These are phyloP conservation scores for Penstemon newberryi DNA, from an alignment of 257 asterid genomes.

Conservation along the genomic window DNA sequence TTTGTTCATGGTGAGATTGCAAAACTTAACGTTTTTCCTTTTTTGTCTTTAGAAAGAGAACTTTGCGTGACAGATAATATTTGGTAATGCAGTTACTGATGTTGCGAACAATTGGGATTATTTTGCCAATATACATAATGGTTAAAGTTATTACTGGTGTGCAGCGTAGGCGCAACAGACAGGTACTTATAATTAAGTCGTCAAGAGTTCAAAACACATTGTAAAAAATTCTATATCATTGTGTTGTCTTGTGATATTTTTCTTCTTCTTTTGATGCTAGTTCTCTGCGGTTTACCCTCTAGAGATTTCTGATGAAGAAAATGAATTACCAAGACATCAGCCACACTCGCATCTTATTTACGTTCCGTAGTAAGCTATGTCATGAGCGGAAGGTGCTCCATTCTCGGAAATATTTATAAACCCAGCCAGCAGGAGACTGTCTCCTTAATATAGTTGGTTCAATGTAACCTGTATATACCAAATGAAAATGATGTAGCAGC, in stretches of 20 bases:
- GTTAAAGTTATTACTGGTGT: conserved; percentile 47
- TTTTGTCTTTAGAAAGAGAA: background rate
- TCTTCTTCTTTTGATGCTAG: conserved; percentile 26
- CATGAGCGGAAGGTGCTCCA: no score
- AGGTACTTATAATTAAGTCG: conserved; percentile 36
- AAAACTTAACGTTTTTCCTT: conserved; percentile 1
- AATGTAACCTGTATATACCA: no score
- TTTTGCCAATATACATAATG: conserved; percentile 58
- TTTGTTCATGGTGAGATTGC: conserved; percentile 44
- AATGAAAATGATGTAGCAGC: no score
- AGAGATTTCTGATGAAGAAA: conserved; percentile 36
- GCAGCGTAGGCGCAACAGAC: conserved; percentile 46
- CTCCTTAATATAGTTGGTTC: no score
- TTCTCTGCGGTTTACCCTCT: conserved; percentile 19
- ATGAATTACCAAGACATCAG: conserved; percentile 36
- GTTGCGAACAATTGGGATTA: conserved; percentile 54
- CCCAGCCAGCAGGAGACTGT: no score
- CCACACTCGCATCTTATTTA: conserved; percentile 43
- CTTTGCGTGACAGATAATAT: background rate
- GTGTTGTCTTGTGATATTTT: no score
- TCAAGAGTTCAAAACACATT: background rate
- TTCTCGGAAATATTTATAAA: no score
- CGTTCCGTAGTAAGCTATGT: conserved; percentile 19
- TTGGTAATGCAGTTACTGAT: conserved; percentile 45
- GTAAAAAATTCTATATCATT: background rate